A percentile compares a stretch with the other conserved stretches of the same genome.
Conservation (phyloP, 768 basidiomycete genomes). For the Favolaschia claudopus region DNA sequence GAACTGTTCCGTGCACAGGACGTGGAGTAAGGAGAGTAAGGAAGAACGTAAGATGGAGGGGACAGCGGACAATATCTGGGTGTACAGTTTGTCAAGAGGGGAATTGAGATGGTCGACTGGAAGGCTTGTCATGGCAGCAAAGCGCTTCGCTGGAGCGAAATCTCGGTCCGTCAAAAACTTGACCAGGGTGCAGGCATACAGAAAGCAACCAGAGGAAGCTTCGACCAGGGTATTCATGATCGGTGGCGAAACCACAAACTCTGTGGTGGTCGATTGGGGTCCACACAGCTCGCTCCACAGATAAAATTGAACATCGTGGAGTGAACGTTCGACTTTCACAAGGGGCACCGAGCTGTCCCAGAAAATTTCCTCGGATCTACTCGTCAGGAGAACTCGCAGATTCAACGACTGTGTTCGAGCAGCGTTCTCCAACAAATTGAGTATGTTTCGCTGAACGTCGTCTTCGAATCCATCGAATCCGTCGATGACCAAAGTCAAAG, state of each 20-base stretch:
- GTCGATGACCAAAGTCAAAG: constrained; percentile 18
- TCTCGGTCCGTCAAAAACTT: constrained; percentile 8
- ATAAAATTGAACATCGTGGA: constrained; percentile 17
- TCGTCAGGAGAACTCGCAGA: constrained; percentile 8
- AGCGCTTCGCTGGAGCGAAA: constrained; percentile 5
- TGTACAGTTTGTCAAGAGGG: constrained; percentile 18
- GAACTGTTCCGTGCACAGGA: constrained; percentile 14
- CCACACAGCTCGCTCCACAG: constrained; percentile 1
- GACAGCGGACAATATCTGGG: constrained; percentile 10
- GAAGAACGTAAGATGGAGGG: neutral
- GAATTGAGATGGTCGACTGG: neutral
- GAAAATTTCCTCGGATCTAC: neutral
- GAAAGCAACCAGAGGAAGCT: constrained; percentile 17
- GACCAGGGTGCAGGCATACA: constrained; percentile 19
- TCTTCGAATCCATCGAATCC: constrained; percentile 12
- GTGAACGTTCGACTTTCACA: constrained; percentile 10
- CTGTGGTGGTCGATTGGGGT: neutral
- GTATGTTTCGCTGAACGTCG: constrained; percentile 11
- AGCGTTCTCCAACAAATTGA: constrained; percentile 9
- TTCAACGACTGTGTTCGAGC: neutral
- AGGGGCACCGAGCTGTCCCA: neutral
- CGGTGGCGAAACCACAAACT: neutral
- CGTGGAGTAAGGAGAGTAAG: constrained; percentile 9
- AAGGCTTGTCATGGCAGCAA: neutral
- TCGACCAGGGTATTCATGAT: constrained; percentile 1